Evolutionary conservation across 495 filamentous ascomycete genomes (phyloP).

Genomic region (Stereocaulon alpinum): DNA sequence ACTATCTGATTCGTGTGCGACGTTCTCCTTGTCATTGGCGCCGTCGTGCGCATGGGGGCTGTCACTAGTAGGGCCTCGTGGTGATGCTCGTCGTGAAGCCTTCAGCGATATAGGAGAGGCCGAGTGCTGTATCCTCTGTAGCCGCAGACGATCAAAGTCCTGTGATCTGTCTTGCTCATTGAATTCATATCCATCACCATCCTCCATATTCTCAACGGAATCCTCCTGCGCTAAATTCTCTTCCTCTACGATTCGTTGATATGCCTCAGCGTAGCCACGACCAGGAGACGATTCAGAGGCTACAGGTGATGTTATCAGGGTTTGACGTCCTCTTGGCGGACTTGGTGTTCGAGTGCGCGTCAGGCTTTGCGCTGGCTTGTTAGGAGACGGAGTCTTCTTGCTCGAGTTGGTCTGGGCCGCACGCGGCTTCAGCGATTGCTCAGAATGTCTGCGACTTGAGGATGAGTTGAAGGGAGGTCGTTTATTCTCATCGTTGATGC

Average conservation of each 20-base stretch:
- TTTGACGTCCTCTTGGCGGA: conserved; percentile 17
- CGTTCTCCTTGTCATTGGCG: conserved; percentile 14
- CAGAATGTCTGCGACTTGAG: conserved; percentile 4
- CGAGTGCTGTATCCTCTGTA: conserved; percentile 13
- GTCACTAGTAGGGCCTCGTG: conserved; percentile 20
- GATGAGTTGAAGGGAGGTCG: conserved; percentile 4
- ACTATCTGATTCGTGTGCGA: conserved; percentile 9
- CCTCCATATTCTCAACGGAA: conserved; percentile 20
- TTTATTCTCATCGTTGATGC: conserved; percentile 13
- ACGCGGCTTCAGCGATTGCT: conserved; percentile 4
- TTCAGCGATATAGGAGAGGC: conserved; percentile 18
- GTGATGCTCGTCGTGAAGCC: conserved; percentile 22
- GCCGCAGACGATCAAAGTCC: conserved; percentile 10
- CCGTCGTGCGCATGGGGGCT: conserved; percentile 5
- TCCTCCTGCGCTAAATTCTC: conserved; percentile 32
- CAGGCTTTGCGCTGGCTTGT: background rate
- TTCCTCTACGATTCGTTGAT: conserved; percentile 38
- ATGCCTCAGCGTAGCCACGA: conserved; percentile 34
- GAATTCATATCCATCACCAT: conserved; percentile 11
- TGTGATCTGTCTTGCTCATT: conserved; percentile 7
- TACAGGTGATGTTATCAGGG: conserved; percentile 22
- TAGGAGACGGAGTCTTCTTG: background rate
- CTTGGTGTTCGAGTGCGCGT: conserved; percentile 16
- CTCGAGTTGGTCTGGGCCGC: conserved; percentile 4
- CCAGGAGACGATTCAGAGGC: conserved; percentile 33